Conservation (phyloP, 2,329 filamentous ascomycete genomes). For the Fusarium miscanthi region DNA sequence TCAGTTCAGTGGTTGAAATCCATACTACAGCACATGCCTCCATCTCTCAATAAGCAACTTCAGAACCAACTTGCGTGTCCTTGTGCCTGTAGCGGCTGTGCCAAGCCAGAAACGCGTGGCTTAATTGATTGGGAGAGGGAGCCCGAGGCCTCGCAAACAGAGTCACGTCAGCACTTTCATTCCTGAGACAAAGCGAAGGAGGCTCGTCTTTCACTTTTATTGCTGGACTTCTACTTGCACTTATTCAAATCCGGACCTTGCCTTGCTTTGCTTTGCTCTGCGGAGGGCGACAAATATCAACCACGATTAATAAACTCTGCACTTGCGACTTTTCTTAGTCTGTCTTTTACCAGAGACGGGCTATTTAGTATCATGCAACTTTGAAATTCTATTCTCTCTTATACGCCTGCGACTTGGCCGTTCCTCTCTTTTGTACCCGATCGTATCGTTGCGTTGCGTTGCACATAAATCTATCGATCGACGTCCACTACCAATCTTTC, state of each 20-base stretch:
- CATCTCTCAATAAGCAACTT: neutral
- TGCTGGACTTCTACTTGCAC: conserved; percentile 1
- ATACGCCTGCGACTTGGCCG: conserved; percentile 23
- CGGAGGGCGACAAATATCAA: conserved; percentile 11
- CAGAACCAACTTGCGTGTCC: conserved; percentile 3
- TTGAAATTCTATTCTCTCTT: conserved; percentile 13
- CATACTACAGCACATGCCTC: neutral
- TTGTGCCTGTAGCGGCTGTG: conserved; percentile 34
- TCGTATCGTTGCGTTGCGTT: neutral
- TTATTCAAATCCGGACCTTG: conserved; percentile 34
- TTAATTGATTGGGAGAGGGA: conserved; percentile 35
- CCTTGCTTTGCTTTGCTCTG: neutral
- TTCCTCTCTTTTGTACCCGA: conserved; percentile 33
- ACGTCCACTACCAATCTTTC: neutral
- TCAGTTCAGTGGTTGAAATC: neutral
- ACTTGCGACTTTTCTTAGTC: conserved; percentile 2
- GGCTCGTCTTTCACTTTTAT: neutral
- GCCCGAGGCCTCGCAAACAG: conserved; percentile 12
- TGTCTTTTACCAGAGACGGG: conserved; percentile 14
- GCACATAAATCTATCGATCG: conserved; percentile 4
- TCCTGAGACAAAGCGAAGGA: conserved; percentile 35
- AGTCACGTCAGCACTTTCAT: conserved; percentile 42
- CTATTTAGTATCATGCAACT: conserved; percentile 29
- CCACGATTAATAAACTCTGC: conserved; percentile 9
- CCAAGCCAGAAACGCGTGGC: conserved; percentile 33